These are phyloP conservation scores for Balansia obtecta DNA, from an alignment of 2,329 filamentous ascomycete species.

Conservation along the genomic window DNA sequence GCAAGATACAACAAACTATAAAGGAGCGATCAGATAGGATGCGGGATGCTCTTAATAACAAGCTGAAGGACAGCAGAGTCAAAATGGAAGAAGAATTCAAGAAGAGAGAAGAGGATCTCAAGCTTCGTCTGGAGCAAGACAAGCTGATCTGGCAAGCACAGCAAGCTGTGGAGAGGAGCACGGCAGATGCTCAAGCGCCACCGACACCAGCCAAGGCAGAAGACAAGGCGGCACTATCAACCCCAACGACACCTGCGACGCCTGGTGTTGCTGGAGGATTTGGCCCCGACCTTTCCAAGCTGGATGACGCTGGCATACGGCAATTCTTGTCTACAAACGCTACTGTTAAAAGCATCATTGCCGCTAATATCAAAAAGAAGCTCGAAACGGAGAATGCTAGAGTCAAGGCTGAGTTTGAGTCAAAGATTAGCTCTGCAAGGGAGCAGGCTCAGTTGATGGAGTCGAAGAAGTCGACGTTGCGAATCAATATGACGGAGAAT, in stretches of 20 bases:
- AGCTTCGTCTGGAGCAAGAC: constrained; percentile 49
- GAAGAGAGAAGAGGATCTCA: constrained; percentile 39
- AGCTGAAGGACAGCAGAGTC: constrained; percentile 52
- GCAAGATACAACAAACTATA: constrained; percentile 44
- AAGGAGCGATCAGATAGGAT: constrained; percentile 57
- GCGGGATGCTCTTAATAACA: constrained; percentile 55
- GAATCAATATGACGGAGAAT: constrained; percentile 69
- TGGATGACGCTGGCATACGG: constrained; percentile 43
- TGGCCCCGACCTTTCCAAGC: constrained; percentile 30
- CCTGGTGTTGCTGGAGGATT: constrained; percentile 23
- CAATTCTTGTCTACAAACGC: constrained; percentile 43
- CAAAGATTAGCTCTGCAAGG: constrained; percentile 39
- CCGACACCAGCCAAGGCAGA: constrained; percentile 29
- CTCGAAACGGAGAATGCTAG: constrained; percentile 53
- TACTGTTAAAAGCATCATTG: constrained; percentile 45
- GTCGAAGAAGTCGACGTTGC: constrained; percentile 60
- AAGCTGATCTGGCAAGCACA: constrained; percentile 50
- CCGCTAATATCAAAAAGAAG: constrained; percentile 56
- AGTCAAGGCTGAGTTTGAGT: constrained; percentile 42
- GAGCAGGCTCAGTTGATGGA: constrained; percentile 59
- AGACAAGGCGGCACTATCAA: constrained; percentile 8
- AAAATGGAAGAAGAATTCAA: constrained; percentile 40
- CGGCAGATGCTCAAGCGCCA: constrained; percentile 11
- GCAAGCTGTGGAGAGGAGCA: constrained; percentile 19
- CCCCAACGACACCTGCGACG: constrained; percentile 16